Conservation (phyloP, 164 flowering plant species). For the Houttuynia cordata region DNA sequence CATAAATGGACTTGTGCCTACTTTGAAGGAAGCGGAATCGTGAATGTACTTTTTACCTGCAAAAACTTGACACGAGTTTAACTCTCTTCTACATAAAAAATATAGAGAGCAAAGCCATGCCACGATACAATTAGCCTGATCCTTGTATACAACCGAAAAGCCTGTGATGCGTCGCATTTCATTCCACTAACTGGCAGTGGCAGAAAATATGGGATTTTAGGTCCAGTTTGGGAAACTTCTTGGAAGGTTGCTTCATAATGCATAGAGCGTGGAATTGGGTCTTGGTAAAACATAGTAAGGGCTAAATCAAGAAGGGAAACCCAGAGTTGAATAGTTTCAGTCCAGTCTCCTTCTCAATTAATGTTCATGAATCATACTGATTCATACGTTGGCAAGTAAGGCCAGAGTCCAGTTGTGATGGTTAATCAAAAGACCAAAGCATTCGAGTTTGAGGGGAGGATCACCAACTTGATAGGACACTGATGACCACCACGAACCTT, state of each 20-base stretch:
- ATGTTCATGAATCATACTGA: not conserved
- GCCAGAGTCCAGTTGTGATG: not conserved
- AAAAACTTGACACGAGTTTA: not conserved
- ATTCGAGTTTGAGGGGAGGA: no score
- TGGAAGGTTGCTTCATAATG: not conserved
- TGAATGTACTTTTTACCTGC: not conserved
- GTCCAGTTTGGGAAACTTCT: no score
- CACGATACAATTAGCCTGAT: no score
- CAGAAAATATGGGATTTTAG: no score
- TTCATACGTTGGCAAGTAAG: not conserved
- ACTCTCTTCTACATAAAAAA: no score
- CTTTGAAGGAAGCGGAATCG: not conserved
- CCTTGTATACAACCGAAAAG: no score
- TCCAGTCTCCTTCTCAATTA: not conserved
- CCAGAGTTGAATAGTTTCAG: not conserved
- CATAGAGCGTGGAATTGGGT: not conserved
- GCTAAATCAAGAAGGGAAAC: not conserved
- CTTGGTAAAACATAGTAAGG: not conserved
- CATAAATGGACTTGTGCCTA: not conserved
- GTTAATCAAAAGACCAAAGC: no score
- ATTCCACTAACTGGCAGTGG: no score
- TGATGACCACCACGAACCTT: not conserved
- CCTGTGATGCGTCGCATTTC: no score
- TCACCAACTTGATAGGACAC: not conserved
- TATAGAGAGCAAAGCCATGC: no score